Conservation (phyloP, 257 asterid species). For the Nicotiana sylvestris region DNA sequence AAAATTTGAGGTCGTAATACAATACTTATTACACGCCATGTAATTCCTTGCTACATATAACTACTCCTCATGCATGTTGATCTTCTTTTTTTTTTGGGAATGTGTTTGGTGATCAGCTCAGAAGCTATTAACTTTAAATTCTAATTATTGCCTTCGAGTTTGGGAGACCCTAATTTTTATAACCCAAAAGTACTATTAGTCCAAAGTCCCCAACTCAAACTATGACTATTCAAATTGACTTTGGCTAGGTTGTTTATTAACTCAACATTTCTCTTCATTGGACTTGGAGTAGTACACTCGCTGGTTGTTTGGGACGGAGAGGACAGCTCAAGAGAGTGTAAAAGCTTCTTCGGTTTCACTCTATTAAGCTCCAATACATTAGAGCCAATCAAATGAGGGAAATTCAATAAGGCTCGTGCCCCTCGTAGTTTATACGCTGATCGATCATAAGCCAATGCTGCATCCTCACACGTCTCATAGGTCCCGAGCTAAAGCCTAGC, state of each 20-base stretch:
- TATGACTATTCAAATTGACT: neutral
- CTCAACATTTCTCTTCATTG: neutral
- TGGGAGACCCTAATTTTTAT: no score
- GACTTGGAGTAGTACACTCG: neutral
- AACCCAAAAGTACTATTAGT: neutral
- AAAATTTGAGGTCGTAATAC: no score
- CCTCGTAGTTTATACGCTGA: neutral
- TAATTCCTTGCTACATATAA: no score
- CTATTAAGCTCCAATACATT: neutral
- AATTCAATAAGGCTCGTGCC: neutral
- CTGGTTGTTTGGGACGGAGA: neutral
- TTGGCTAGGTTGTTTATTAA: slow-evolving; percentile 1
- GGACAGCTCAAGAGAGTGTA: neutral
- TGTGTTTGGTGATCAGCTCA: no score
- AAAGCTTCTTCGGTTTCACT: neutral
- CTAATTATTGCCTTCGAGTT: no score
- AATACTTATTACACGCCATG: no score
- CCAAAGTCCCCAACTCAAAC: neutral
- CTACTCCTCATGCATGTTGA: no score
- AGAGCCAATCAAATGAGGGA: neutral
- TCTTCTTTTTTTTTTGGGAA: no score
- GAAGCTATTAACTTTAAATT: no score
- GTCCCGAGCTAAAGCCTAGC: slow-evolving; percentile 7
- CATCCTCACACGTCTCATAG: neutral
- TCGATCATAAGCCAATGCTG: neutral